Percentiles rank a stretch among this genome's conserved stretches.
Evolutionary conservation across 179 eudicot genomes (phyloP).

Genomic region (Heliamphora pulchella): DNA sequence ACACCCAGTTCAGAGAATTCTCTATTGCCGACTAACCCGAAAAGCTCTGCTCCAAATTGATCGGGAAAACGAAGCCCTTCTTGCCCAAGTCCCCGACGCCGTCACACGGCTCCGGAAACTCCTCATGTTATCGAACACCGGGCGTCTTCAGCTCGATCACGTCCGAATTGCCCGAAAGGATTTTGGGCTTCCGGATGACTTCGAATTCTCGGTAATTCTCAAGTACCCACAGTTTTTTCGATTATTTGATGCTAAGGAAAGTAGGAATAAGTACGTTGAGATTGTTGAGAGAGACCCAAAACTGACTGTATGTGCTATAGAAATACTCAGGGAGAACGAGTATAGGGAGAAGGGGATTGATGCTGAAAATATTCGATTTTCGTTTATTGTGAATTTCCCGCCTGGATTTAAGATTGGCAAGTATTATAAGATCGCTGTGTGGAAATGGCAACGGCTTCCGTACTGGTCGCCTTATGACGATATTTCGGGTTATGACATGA

Average conservation of each 20-base stretch:
- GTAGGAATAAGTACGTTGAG: slow-evolving; percentile 43
- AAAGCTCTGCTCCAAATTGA: slow-evolving; percentile 39
- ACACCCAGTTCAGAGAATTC: slow-evolving; percentile 53
- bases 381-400: slow-evolving; percentile 48
- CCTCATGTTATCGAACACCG: slow-evolving; percentile 41
- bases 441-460: slow-evolving; percentile 57
- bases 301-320: slow-evolving; percentile 35
- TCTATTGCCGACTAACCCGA: slow-evolving; percentile 40
- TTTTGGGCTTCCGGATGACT: slow-evolving; percentile 52
- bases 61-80: slow-evolving; percentile 36
- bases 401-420: slow-evolving; percentile 49
- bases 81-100: slow-evolving; percentile 36
- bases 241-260: slow-evolving; percentile 41
- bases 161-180: slow-evolving; percentile 38
- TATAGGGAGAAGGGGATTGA: slow-evolving; percentile 47
- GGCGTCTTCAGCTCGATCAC: slow-evolving; percentile 37
- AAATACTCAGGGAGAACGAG: slow-evolving; percentile 42
- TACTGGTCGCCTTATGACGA: slow-evolving; percentile 58
- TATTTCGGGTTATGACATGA: slow-evolving; percentile 41
- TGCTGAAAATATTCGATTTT: slow-evolving; percentile 45
- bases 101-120: slow-evolving; percentile 42
- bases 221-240: slow-evolving; percentile 41
- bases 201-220: slow-evolving; percentile 40
- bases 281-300: slow-evolving; percentile 31
- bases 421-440: slow-evolving; percentile 44